A percentile compares a stretch with the other conserved stretches of the same genome.
phyloP scores from a whole-genome alignment of 2,329 filamentous ascomycete genomes.

The Sporothrix pallida region DNA sequence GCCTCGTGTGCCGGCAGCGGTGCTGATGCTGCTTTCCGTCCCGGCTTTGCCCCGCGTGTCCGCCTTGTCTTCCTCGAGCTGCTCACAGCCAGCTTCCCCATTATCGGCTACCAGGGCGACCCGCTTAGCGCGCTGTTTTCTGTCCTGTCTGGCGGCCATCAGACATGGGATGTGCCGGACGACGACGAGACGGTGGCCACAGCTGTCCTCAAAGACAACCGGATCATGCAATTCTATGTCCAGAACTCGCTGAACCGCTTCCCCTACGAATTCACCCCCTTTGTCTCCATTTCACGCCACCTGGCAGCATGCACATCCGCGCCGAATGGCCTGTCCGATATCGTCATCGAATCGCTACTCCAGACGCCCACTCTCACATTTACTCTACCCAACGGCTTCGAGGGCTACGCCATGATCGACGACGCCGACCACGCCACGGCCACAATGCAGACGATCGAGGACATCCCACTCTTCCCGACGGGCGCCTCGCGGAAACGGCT shows the following conservation, averaged over 20 bases:
- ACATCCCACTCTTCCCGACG: conserved; percentile 67
- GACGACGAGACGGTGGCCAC: conserved; percentile 47
- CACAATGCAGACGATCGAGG: conserved; percentile 69
- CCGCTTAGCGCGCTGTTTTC: conserved; percentile 70
- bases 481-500: conserved; percentile 53
- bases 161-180: conserved; percentile 61
- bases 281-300: conserved; percentile 71
- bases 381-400: conserved; percentile 72
- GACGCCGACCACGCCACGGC: conserved; percentile 77
- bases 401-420: conserved; percentile 75
- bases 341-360: conserved; percentile 68
- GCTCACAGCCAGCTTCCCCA: conserved; percentile 68
- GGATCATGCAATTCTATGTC: conserved; percentile 65
- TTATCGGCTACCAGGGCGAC: conserved; percentile 75
- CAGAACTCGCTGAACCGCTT: conserved; percentile 76
- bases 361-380: conserved; percentile 78
- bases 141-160: conserved; percentile 61
- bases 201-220: conserved; percentile 59
- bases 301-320: conserved; percentile 60
- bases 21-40: conserved; percentile 55
- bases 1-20: conserved; percentile 54
- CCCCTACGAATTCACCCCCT: conserved; percentile 82
- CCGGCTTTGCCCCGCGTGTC: conserved; percentile 65
- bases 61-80: conserved; percentile 72
- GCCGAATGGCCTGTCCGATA: conserved; percentile 45